Evolutionary conservation across 768 basidiomycete species (phyloP).

Genomic region (Podaxis rugospora): DNA sequence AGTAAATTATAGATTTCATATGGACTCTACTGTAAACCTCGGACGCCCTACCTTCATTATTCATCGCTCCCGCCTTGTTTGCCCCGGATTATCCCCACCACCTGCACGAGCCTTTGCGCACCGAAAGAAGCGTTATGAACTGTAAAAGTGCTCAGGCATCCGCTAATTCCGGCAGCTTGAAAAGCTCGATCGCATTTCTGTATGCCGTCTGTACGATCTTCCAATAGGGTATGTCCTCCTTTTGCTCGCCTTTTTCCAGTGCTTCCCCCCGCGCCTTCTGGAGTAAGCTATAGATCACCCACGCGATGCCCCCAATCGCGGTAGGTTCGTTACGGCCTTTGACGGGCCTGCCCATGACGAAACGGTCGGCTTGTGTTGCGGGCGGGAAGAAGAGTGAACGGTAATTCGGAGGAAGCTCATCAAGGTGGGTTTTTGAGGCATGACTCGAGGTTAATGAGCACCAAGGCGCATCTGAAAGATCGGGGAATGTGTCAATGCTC

Average conservation of each 20-base stretch:
- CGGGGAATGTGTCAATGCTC: not conserved
- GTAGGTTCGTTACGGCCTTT: conserved; percentile 78
- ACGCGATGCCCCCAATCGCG: conserved; percentile 65
- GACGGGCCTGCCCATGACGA: conserved; percentile 52
- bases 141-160: not conserved
- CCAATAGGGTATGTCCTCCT: conserved; percentile 3
- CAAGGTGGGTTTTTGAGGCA: conserved; percentile 49
- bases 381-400: conserved; percentile 47
- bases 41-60: not conserved
- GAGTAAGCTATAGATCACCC: conserved; percentile 54
- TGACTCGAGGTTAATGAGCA: conserved; percentile 67
- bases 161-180: conserved; percentile 1
- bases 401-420: conserved; percentile 41
- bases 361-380: conserved; percentile 52
- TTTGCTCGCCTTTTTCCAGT: not conserved
- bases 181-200: conserved; percentile 4
- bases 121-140: not conserved
- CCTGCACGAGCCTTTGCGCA: not conserved
- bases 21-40: too few species aligned
- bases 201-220: conserved; percentile 7
- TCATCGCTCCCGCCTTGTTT: not conserved
- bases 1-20: too few species aligned
- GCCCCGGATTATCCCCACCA: not conserved
- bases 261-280: conserved; percentile 23
- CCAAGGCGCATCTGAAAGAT: conserved; percentile 59